Conservation (phyloP, 73 alveolate genomes). For the Breviolum minutum region DNA sequence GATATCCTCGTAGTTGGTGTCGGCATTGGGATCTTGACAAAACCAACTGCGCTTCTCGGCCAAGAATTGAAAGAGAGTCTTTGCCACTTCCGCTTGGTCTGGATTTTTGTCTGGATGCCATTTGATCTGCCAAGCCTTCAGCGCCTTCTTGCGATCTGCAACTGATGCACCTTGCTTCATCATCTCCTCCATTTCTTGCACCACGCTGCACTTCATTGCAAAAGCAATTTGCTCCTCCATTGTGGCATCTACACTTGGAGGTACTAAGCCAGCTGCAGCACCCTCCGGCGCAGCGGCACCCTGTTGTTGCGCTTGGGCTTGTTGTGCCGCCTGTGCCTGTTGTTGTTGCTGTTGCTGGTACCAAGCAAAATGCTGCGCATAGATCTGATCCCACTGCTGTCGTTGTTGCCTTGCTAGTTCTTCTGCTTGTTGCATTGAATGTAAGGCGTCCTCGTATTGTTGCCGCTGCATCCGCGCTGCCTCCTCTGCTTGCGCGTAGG, state of each 20-base stretch:
- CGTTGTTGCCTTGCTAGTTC: constrained; percentile 65
- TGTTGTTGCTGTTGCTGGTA: constrained; percentile 88
- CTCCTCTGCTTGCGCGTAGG: constrained; percentile 52
- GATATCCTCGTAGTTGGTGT: constrained; percentile 36
- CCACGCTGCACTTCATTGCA: constrained; percentile 83
- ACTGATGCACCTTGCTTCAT: constrained; percentile 70
- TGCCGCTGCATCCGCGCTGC: constrained; percentile 85
- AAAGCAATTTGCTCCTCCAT: constrained; percentile 94
- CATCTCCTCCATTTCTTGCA: constrained; percentile 94
- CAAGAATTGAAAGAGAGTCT: background rate
- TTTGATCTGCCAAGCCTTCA: constrained; percentile 79
- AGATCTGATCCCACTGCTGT: constrained; percentile 92
- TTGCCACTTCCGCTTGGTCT: constrained; percentile 64
- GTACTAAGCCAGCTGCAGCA: constrained; percentile 46
- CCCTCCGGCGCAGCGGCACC: background rate
- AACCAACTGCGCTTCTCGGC: constrained; percentile 39
- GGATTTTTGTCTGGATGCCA: constrained; percentile 95
- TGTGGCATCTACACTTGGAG: constrained; percentile 69
- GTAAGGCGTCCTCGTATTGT: constrained; percentile 93
- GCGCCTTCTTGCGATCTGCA: constrained; percentile 85
- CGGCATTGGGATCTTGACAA: constrained; percentile 45
- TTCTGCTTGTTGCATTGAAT: constrained; percentile 82
- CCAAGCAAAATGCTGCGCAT: constrained; percentile 91
- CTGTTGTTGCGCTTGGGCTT: background rate
- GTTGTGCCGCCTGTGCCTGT: constrained; percentile 20